Evolutionary conservation across 2,329 filamentous ascomycete species (phyloP), one percentile per base, ranked within the genome.

Genomic region (Aphanocladium album): DNA sequence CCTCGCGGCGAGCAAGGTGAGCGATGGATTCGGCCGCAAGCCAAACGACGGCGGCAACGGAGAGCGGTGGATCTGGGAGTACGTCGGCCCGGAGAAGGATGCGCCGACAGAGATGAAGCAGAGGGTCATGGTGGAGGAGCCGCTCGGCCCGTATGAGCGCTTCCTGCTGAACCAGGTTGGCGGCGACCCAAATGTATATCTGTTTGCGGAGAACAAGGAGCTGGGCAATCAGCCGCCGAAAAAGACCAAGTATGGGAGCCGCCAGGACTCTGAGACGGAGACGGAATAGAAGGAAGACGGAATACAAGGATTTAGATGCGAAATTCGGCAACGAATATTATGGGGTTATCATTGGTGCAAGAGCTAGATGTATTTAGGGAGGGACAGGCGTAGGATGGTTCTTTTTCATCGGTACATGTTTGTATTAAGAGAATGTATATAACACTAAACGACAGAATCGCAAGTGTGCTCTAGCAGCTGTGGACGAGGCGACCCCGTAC

Each of bases 41-140:
- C 61, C 65, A 17, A 66, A 66, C 6, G 64, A 69, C 3, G 67
- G 37, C 21, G 69, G n/a, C n/a, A n/a, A 66, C 37, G 64, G 68
- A 8, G 66, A 72, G 30, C 73, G 79, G 41, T 85, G 82, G 82
- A 71, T 81, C 1, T 85, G 82, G 82, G 77, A 81, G 66, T 85
- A 82, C 51, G 67, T 70, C 17, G 82, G 82, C 0, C 69, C 73
- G 0, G 74, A 80, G 57, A 64, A 67, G 21, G 67, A 73, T 2
- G 79, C 78, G 8, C 79, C 79, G 2, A 66, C 66, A 11, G 67
- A 75, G 21, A 76, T 77, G 49, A 70, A 64, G 49, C 69, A 74
- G 63, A 71, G 71, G 25, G 71, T 76, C 30, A 72, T 86, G 74
- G 72, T 80, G 5, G 83, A 85, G 65, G 82, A 84, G 66, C 77